These are phyloP conservation scores for Triangularia setosa DNA, from an alignment of 2,329 filamentous ascomycete species.

Conservation along the genomic window DNA sequence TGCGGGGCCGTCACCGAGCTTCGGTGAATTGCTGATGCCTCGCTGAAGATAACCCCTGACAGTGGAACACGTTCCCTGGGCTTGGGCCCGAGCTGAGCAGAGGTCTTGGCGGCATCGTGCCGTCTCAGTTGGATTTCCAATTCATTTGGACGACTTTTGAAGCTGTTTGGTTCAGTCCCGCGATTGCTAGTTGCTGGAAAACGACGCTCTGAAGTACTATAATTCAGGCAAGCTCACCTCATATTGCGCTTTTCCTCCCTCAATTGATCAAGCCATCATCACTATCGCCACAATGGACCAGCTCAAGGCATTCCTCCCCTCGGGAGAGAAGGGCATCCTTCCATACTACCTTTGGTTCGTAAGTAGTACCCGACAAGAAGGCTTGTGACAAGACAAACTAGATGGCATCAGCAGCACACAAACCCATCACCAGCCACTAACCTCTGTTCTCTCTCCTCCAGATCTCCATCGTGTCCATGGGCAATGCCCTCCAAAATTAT, in stretches of 20 bases:
- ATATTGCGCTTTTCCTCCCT: neutral
- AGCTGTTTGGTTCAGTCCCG: neutral
- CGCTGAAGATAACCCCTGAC: neutral
- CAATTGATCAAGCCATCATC: neutral
- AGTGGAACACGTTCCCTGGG: neutral
- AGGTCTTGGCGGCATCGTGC: neutral
- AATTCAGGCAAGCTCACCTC: no score
- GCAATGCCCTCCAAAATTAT: constrained; percentile 84
- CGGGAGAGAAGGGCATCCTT: constrained; percentile 49
- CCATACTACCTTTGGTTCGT: constrained; percentile 59
- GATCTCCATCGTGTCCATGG: constrained; percentile 78
- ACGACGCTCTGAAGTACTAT: no score
- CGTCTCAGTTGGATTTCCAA: neutral
- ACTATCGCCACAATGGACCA: constrained; percentile 40
- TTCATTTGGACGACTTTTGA: neutral
- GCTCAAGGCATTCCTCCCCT: constrained; percentile 42
- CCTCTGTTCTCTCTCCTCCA: constrained; percentile 34
- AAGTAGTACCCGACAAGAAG: constrained; percentile 26
- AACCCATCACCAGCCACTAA: neutral
- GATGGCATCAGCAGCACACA: neutral
- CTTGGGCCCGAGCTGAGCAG: neutral
- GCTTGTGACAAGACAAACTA: neutral
- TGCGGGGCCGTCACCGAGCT: constrained; percentile 7
- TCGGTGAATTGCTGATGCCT: neutral
- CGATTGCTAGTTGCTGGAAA: neutral